Percentiles rank a stretch among this genome's conserved stretches.
These are phyloP conservation scores for Ochromonas danica DNA, from an alignment of 108 stramenopile species.

Conservation along the genomic window DNA sequence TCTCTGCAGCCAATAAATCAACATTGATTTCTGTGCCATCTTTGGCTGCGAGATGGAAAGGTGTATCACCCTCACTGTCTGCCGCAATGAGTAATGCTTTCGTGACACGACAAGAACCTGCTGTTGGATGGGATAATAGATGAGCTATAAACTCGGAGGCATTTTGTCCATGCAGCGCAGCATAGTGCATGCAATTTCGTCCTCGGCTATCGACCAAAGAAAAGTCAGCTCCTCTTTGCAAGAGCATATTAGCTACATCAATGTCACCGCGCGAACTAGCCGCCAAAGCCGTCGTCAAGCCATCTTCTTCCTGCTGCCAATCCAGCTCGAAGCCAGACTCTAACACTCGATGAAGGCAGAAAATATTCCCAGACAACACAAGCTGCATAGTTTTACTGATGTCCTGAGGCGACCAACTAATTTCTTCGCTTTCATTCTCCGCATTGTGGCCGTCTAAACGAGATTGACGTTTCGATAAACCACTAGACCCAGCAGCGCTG, in stretches of 20 bases:
- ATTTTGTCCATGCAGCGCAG: neutral
- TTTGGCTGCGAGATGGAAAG: conserved; percentile 5
- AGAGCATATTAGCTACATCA: neutral
- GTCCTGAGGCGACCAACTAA: conserved; percentile 10
- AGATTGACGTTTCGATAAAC: neutral
- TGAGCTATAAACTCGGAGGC: neutral
- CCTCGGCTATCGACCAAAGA: neutral
- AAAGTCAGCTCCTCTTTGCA: neutral
- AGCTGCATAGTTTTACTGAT: neutral
- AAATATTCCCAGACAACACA: neutral
- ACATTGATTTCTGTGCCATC: neutral
- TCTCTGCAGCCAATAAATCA: conserved; percentile 4
- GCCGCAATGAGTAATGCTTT: neutral
- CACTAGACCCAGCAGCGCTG: too few relatives aligned
- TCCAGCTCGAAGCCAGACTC: neutral
- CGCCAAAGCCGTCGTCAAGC: neutral
- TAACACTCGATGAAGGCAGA: neutral
- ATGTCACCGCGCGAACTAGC: neutral
- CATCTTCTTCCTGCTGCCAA: conserved; percentile 6
- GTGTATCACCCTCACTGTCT: neutral
- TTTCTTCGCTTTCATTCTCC: neutral
- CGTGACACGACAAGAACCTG: neutral
- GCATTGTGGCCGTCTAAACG: neutral
- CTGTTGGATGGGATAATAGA: neutral
- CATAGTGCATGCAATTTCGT: neutral